Percentiles rank a stretch among this genome's conserved stretches.
phyloP scores from a whole-genome alignment of 805 yeast species.

The Metschnikowia proteae region DNA sequence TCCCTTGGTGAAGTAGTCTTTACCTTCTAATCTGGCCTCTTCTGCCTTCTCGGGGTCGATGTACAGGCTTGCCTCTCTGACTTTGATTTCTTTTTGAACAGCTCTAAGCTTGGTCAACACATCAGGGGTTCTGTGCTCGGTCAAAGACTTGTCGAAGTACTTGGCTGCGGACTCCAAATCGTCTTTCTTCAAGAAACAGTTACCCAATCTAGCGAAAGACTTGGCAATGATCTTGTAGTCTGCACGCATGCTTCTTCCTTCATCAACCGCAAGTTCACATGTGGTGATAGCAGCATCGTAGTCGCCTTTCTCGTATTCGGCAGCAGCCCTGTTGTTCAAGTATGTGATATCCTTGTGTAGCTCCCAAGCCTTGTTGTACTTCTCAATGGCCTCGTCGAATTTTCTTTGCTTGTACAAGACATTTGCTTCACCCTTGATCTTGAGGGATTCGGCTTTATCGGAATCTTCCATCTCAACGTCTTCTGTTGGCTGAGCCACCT shows the following conservation, averaged over 20 bases:
- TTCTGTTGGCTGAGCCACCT: conserved; percentile 16
- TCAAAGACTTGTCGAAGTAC: conserved; percentile 81
- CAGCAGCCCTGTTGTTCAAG: conserved; percentile 95
- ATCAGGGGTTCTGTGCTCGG: conserved; percentile 97
- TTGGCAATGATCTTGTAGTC: conserved; percentile 91
- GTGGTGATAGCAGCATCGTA: conserved; percentile 80
- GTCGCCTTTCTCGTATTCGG: conserved; percentile 94
- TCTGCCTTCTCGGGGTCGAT: conserved; percentile 91
- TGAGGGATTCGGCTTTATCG: conserved; percentile 55
- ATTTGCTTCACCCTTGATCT: conserved; percentile 81
- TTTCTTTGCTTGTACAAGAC: conserved; percentile 77
- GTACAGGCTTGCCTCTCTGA: conserved; percentile 71
- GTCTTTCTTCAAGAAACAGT: conserved; percentile 68
- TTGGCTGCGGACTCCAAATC: conserved; percentile 72
- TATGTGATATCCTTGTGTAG: conserved; percentile 80
- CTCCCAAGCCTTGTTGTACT: conserved; percentile 85
- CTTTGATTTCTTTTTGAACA: conserved; percentile 82
- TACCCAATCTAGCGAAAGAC: conserved; percentile 90
- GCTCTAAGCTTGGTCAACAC: conserved; percentile 81
- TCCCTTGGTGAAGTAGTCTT: conserved; percentile 79
- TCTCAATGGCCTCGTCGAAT: conserved; percentile 88
- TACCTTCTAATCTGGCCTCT: conserved; percentile 91
- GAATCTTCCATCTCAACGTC: conserved; percentile 35
- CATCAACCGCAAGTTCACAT: conserved; percentile 77
- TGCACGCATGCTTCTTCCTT: conserved; percentile 85